Conservation (phyloP, 2,329 filamentous ascomycete genomes). For the Curvularia eragrostidis region DNA sequence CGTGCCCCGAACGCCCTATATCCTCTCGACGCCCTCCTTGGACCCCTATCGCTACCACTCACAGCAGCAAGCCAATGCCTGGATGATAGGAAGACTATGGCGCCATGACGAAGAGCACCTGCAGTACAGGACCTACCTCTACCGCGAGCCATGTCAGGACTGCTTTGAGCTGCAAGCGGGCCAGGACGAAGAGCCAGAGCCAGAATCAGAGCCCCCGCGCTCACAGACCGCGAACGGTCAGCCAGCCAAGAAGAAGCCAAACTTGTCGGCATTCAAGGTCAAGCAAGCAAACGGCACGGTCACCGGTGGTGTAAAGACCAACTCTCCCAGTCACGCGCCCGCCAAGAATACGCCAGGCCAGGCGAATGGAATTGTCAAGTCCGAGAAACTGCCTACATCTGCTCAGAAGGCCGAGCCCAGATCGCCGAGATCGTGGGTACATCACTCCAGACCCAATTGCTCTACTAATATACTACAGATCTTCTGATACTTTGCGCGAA, state of each 20-base stretch:
- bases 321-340: constrained; percentile 35
- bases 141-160: constrained; percentile 62
- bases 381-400: constrained; percentile 26
- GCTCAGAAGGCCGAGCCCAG: constrained; percentile 25
- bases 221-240: constrained; percentile 42
- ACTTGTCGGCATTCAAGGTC: constrained; percentile 66
- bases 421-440: constrained; percentile 30
- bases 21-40: constrained; percentile 57
- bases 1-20: constrained; percentile 55
- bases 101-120: constrained; percentile 62
- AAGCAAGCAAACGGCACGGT: constrained; percentile 54
- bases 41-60: constrained; percentile 53
- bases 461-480: constrained; percentile 31
- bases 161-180: constrained; percentile 57
- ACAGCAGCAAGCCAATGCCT: constrained; percentile 50
- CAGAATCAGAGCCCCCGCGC: constrained; percentile 51
- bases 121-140: constrained; percentile 68
- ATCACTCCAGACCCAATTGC: background rate
- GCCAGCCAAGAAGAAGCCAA: constrained; percentile 67
- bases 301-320: constrained; percentile 40
- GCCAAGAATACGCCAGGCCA: constrained; percentile 31
- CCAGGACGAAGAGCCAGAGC: constrained; percentile 60
- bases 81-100: constrained; percentile 61
- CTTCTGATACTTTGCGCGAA: constrained; percentile 23
- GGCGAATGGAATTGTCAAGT: constrained; percentile 35